Conservation (phyloP, 371 early-diverging fungal species). For the Mucor velutinosus region DNA sequence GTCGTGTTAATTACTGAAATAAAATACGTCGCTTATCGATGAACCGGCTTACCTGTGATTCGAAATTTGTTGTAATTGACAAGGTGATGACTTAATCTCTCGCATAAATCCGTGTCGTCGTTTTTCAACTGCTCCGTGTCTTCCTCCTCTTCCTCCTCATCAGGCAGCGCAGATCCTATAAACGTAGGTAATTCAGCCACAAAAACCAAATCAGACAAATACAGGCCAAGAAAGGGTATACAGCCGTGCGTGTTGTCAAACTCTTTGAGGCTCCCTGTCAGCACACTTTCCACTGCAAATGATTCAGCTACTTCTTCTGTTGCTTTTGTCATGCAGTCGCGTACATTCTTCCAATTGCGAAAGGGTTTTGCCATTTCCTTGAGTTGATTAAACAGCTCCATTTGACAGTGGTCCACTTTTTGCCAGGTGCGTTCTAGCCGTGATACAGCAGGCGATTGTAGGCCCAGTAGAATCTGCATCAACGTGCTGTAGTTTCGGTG, state of each 20-base stretch:
- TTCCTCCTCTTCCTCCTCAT: slow-evolving; percentile 11
- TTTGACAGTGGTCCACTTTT: slow-evolving; percentile 47
- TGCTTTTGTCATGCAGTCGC: slow-evolving; percentile 57
- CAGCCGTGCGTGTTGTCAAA: slow-evolving; percentile 37
- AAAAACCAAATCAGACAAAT: slow-evolving; percentile 67
- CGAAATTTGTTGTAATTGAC: slow-evolving; percentile 71
- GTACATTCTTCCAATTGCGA: slow-evolving; percentile 59
- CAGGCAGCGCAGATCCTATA: slow-evolving; percentile 30
- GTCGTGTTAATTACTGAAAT: background rate
- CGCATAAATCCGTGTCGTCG: slow-evolving; percentile 35
- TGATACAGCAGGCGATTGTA: slow-evolving; percentile 57
- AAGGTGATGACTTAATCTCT: slow-evolving; percentile 36
- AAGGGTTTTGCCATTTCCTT: slow-evolving; percentile 61
- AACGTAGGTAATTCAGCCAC: slow-evolving; percentile 65
- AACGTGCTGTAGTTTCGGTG: slow-evolving; percentile 63
- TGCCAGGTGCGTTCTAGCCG: slow-evolving; percentile 58
- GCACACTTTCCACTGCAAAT: slow-evolving; percentile 44
- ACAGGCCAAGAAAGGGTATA: slow-evolving; percentile 65
- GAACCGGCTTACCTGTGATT: slow-evolving; percentile 38
- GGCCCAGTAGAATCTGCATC: slow-evolving; percentile 59
- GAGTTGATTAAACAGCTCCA: slow-evolving; percentile 51
- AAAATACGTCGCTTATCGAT: background rate
- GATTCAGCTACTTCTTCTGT: slow-evolving; percentile 46
- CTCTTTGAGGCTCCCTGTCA: slow-evolving; percentile 27
- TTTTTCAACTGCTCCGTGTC: background rate